Evolutionary conservation across 73 alveolate species (phyloP), one percentile per base, ranked within the genome.

Genomic region (Durusdinium trenchii): DNA sequence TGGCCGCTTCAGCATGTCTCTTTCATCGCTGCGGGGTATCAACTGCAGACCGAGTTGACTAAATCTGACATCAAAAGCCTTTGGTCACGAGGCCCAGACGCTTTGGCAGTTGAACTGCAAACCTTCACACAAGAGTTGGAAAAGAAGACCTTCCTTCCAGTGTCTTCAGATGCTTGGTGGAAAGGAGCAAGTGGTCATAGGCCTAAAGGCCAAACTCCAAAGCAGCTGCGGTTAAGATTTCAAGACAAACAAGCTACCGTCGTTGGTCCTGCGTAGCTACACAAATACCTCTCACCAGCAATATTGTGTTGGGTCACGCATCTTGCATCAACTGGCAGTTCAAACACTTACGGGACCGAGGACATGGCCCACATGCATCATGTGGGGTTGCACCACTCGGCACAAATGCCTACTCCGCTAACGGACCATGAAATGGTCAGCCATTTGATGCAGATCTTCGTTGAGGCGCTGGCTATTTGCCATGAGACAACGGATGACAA

Each of bases 391-490:
- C 87, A 91, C 78, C 98, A 91, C 54, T 78, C 98, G 3, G 67
- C 85, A 6, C 69, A 32, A 76, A 75, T 48, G 73, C 69, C 84
- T 32, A 43, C 89, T 3, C 98, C 98, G 0, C 45, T 6, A 6
- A 91, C 98, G 38, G 98, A 91, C 98, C 71, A 91, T 23, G 98
- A 91, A 43, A 51, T 91, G 75, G 78, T 71, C 47, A 62, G 87
- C 54, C 98, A 91, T 43, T 38, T 91, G 78, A 91, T 91, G 98
- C 98, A 91, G 47, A 45, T 91, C 98, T 91, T 91, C 47, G 89
- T 91, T 12, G 98, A 91, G 98, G 98, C 52, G 26, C 36, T 14
- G n/a, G n/a, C n/a, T n/a, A n/a, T n/a, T n/a, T n/a, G n/a, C n/a
- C n/a, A n/a, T n/a, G n/a, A n/a, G n/a, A n/a, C n/a, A n/a, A n/a